Evolutionary conservation across 1,139 yeast genomes (phyloP), one percentile per base, ranked within the genome.

Genomic region (Taphrina deformans): DNA sequence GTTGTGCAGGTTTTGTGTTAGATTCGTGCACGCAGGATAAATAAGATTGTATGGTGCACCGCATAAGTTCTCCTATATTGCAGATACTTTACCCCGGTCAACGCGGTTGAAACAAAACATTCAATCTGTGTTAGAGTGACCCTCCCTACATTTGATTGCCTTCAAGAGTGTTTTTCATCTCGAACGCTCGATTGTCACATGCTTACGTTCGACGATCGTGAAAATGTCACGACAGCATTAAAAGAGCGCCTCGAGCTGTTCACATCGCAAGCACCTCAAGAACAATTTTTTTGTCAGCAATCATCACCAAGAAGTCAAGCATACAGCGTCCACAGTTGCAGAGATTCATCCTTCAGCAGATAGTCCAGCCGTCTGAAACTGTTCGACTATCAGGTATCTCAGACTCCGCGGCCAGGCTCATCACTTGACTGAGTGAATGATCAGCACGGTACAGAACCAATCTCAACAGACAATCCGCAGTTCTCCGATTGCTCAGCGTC

Each of bases 21-120:
- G 48, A 44, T 44, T 44, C 48, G 48, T 44, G 27, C 48, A 44
- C 48, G 48, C 48, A 21, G 48, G n/a, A 21, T 44, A 44, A 21
- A 44, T n/a, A 44, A 23, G 27, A 44, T 44, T 27, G 27, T 10
- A 44, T 21, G 27, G 48, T 44, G 27, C 48, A 21, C 48, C 7
- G 48, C 48, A 44, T n/a, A n/a, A 21, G 27, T 44, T 23, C 41
- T 38, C 41, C 41, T 38, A 38, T 38, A 38, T 38, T 38, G n/a
- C 41, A 38, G 41, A 12, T 12, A 38, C 41, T 38, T 38, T 38
- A n/a, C 41, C 16, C 41, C 41, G 41, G 41, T n/a, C 41, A n/a
- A 38, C 41, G 18, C 41, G 16, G 41, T 38, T n/a, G 41, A 44
- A 21, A 44, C 48, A 21, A 44, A 44, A 44, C 48, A 44, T 44